phyloP scores from a whole-genome alignment of 1,139 yeast genomes.

The Saccharomycopsis hybrid region DNA sequence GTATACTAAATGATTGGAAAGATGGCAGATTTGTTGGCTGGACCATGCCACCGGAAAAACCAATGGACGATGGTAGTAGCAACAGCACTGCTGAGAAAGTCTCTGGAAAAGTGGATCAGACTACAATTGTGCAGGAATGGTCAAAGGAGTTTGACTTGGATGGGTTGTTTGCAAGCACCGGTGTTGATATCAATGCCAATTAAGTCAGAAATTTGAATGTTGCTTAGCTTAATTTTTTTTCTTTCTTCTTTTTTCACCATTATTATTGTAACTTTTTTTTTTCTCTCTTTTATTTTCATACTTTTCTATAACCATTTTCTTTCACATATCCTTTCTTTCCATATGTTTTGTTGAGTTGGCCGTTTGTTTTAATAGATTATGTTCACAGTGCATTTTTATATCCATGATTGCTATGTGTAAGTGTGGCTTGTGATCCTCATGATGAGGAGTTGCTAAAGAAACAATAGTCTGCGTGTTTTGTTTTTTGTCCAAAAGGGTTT shows the following conservation, averaged over 20 bases:
- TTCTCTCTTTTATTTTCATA: too few relatives aligned
- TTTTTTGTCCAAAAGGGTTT: too few relatives aligned
- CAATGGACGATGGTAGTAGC: slow-evolving; percentile 23
- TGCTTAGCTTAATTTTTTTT: background rate
- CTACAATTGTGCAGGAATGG: slow-evolving; percentile 85
- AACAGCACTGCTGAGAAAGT: slow-evolving; percentile 30
- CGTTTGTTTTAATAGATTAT: too few relatives aligned
- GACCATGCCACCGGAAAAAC: slow-evolving; percentile 52
- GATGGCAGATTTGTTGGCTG: slow-evolving; percentile 93
- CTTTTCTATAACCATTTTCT: too few relatives aligned
- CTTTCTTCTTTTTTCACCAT: background rate
- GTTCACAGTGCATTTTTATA: too few relatives aligned
- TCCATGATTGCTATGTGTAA: too few relatives aligned
- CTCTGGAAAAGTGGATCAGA: slow-evolving; percentile 55
- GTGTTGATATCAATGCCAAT: slow-evolving; percentile 5
- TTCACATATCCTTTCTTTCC: too few relatives aligned
- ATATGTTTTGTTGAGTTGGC: too few relatives aligned
- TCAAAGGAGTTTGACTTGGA: slow-evolving; percentile 91
- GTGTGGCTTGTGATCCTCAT: too few relatives aligned
- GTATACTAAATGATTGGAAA: slow-evolving; percentile 92
- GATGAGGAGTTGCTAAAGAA: too few relatives aligned
- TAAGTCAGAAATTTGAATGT: background rate
- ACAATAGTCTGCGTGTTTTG: too few relatives aligned
- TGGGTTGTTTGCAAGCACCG: slow-evolving; percentile 46
- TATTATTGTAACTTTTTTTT: too few relatives aligned